Conservation (phyloP, 306 rosid species). For the Inga leiocalycina region DNA sequence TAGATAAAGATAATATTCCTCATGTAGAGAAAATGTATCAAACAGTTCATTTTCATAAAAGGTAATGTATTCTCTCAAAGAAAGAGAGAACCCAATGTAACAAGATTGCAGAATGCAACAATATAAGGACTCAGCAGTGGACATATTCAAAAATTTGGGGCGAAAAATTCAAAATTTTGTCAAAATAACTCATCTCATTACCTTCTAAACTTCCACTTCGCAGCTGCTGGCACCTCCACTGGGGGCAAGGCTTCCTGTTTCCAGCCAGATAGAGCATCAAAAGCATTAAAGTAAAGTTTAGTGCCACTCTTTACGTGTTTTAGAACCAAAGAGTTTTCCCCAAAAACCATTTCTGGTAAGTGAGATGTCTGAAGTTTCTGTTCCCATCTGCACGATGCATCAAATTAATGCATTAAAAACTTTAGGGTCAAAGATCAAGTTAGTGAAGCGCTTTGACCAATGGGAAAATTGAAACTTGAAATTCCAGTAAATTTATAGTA, state of each 20-base stretch:
- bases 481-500: not conserved
- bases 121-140: conserved; percentile 2
- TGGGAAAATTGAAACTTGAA: not conserved
- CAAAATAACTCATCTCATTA: conserved; percentile 25
- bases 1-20: conserved; percentile 11
- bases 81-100: not conserved
- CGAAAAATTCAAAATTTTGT: not conserved
- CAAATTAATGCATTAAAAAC: conserved; percentile 9
- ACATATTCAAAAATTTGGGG: not conserved
- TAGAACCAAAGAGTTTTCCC: conserved; percentile 71
- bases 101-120: not conserved
- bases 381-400: conserved; percentile 72
- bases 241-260: conserved; percentile 95
- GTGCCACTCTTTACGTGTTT: conserved; percentile 74
- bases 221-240: conserved; percentile 98
- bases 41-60: conserved; percentile 12
- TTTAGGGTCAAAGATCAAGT: not conserved
- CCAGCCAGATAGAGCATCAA: conserved; percentile 93
- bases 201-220: conserved; percentile 95
- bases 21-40: not conserved
- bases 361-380: conserved; percentile 81
- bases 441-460: not conserved
- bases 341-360: conserved; percentile 97
- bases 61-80: conserved; percentile 6
- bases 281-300: conserved; percentile 80